Evolutionary conservation across 1,139 yeast genomes (phyloP), one percentile per base, ranked within the genome.

Genomic region (Petasospora fabianii): DNA sequence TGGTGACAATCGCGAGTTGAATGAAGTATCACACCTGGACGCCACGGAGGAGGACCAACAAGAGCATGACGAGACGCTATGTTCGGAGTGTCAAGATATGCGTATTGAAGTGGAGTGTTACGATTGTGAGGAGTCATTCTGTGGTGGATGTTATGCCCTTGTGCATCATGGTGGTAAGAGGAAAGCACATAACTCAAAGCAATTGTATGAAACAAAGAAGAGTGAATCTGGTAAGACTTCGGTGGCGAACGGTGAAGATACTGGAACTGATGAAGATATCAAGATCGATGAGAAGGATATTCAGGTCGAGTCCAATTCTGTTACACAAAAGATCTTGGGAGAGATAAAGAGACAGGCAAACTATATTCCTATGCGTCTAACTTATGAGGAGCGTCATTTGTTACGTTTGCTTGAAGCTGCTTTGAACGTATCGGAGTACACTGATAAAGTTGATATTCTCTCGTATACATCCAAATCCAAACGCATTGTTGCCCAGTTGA

Each of bases 31-130:
- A n/a, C n/a, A 44, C 17, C 35, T 32, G 15, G 29, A 35, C 3
- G 38, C 36, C 9, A 22, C 34, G n/a, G 50, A 47, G 21, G 47
- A 47, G 24, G 35, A 15, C 4, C 55, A 38, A 6, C 54, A 47
- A 3, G 48, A 47, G 2, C 53, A 52, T n/a, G 66, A 66, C 42
- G 61, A 65, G 17, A 58, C 61, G 4, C 60, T 71, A 30, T 81
- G 90, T 58, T 66, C 76, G 12, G 88, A 81, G 49, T 82, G 90
- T 56, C 74, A 74, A 24, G 85, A 82, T 54, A 84, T 79, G 76
- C 80, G 83, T 19, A 64, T 74, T 5, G 84, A 79, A 48, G 59
- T 77, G 10, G 58, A 64, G 24, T 82, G 90, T 57, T 54, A 61
- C 27, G 68, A 68, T 36, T 82, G 90, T 58, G 73, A 71, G 27